phyloP scores from a whole-genome alignment of 176 grass and related monocot genomes.

The Zoysia japonica region DNA sequence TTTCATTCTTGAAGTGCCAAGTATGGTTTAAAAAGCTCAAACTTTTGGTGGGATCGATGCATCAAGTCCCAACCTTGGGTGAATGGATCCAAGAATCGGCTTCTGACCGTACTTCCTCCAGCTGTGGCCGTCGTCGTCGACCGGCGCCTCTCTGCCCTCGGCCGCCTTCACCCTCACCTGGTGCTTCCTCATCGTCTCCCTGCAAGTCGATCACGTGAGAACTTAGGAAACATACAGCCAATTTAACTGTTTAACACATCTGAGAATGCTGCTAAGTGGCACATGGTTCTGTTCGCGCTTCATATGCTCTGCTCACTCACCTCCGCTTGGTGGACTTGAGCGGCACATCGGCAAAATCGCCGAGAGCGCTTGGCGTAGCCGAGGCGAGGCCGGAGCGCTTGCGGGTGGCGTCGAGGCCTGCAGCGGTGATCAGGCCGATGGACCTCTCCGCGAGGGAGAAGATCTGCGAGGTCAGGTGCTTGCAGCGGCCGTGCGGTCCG shows the following conservation, averaged over 20 bases:
- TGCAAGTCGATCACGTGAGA: slow-evolving; percentile 5
- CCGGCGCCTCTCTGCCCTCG: slow-evolving; percentile 28
- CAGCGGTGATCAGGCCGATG: slow-evolving; percentile 51
- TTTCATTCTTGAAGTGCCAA: too few relatives aligned
- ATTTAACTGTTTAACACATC: too few relatives aligned
- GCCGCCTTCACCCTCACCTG: slow-evolving; percentile 48
- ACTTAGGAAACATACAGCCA: neutral
- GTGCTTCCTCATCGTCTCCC: slow-evolving; percentile 39
- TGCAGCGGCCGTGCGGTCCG: slow-evolving; percentile 40
- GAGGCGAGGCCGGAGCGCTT: slow-evolving; percentile 24
- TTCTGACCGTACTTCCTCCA: slow-evolving; percentile 63
- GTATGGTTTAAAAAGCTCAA: too few relatives aligned
- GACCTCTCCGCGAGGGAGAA: slow-evolving; percentile 42
- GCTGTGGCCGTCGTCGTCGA: slow-evolving; percentile 45
- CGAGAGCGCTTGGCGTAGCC: slow-evolving; percentile 20
- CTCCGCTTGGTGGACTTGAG: slow-evolving; percentile 46
- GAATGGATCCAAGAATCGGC: slow-evolving; percentile 53
- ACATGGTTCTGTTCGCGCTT: too few relatives aligned
- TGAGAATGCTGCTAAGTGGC: too few relatives aligned
- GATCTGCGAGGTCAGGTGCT: slow-evolving; percentile 47
- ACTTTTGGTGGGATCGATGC: neutral
- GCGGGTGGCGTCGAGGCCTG: neutral
- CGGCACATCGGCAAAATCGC: slow-evolving; percentile 34
- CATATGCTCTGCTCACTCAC: neutral
- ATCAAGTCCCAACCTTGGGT: slow-evolving; percentile 56